These are phyloP conservation scores for Vitis labrusca DNA, from an alignment of 164 flowering plant genomes.

Conservation along the genomic window DNA sequence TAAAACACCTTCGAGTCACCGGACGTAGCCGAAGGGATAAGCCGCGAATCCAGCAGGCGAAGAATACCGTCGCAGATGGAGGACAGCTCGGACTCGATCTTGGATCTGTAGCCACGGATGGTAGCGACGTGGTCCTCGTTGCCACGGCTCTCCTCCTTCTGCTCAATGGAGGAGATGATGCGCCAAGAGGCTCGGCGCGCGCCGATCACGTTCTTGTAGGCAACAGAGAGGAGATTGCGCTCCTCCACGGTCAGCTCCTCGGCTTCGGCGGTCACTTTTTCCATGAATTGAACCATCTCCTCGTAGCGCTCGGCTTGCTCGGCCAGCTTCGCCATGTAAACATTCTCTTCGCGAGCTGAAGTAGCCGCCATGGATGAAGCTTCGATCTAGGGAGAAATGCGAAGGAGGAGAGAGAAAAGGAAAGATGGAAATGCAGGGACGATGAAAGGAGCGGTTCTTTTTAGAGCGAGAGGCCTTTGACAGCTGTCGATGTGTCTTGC, in stretches of 20 bases:
- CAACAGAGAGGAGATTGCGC: slow-evolving; percentile 31
- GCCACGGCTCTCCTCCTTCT: slow-evolving; percentile 45
- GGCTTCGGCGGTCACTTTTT: slow-evolving; percentile 35
- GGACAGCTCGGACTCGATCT: slow-evolving; percentile 56
- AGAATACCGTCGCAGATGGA: slow-evolving; percentile 56
- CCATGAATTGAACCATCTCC: slow-evolving; percentile 69
- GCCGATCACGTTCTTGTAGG: slow-evolving; percentile 50
- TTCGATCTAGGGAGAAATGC: too few relatives aligned
- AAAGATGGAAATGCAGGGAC: too few relatives aligned
- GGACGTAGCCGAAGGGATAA: slow-evolving; percentile 38
- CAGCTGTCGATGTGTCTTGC: too few relatives aligned
- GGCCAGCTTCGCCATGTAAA: slow-evolving; percentile 46
- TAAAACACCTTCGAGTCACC: slow-evolving; percentile 47
- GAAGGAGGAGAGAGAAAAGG: too few relatives aligned
- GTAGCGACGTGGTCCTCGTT: slow-evolving; percentile 50
- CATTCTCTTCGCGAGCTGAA: slow-evolving; percentile 44
- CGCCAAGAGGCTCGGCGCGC: slow-evolving; percentile 64
- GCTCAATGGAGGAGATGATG: slow-evolving; percentile 23
- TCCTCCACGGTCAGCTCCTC: slow-evolving; percentile 66
- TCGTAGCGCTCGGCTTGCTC: slow-evolving; percentile 33
- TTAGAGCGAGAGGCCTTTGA: too few relatives aligned
- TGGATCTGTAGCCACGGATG: slow-evolving; percentile 52
- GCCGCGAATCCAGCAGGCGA: slow-evolving; percentile 39
- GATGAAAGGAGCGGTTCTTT: too few relatives aligned
- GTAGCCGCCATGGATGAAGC: too few relatives aligned